phyloP scores from a whole-genome alignment of 2,329 filamentous ascomycete species.

The Paecilomyces fulvus region DNA sequence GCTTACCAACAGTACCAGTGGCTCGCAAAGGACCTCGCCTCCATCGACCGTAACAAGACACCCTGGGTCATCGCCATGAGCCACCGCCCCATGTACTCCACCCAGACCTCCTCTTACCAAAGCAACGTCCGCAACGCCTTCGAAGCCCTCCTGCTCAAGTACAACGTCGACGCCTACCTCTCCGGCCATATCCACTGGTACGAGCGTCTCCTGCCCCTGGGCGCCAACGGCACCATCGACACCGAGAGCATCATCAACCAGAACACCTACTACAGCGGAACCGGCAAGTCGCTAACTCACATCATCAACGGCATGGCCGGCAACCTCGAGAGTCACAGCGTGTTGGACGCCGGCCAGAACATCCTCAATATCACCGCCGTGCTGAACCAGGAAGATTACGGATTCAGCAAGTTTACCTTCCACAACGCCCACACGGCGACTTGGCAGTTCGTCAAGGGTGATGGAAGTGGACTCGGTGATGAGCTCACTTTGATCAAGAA shows the following conservation, averaged over 20 bases:
- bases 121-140: constrained; percentile 37
- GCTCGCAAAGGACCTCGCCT: constrained; percentile 38
- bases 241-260: constrained; percentile 35
- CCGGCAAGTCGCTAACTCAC: constrained; percentile 42
- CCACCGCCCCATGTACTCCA: constrained; percentile 36
- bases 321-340: constrained; percentile 44
- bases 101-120: constrained; percentile 32
- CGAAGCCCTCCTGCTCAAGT: constrained; percentile 36
- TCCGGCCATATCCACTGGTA: constrained; percentile 43
- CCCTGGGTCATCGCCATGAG: constrained; percentile 44
- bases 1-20: constrained; percentile 27
- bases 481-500: background rate
- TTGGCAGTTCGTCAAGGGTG: constrained; percentile 42
- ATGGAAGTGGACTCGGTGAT: constrained; percentile 12
- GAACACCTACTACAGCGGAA: constrained; percentile 41
- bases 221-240: constrained; percentile 35
- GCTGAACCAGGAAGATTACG: constrained; percentile 40
- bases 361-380: constrained; percentile 37
- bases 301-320: constrained; percentile 48
- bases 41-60: constrained; percentile 39
- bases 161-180: constrained; percentile 42
- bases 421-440: constrained; percentile 32
- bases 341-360: constrained; percentile 24
- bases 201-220: constrained; percentile 35
- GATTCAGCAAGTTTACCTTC: constrained; percentile 41